These are phyloP conservation scores for Globisporangium yorkense DNA, from an alignment of 352 stramenopile species.

Conservation along the genomic window DNA sequence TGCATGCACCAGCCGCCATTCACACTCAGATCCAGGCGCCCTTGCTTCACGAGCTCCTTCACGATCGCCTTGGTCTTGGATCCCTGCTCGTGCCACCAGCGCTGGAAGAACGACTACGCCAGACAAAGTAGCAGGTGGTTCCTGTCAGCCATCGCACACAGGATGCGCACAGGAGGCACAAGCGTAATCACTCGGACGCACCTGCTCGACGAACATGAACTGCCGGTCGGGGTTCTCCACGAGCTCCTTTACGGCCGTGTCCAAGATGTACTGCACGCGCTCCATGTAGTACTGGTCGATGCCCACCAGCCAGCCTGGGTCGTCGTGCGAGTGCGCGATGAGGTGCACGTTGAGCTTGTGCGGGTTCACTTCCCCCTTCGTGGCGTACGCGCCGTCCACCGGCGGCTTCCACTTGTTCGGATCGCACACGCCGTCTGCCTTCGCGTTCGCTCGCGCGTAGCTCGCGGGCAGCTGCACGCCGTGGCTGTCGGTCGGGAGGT, in stretches of 20 bases:
- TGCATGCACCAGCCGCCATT: slow-evolving; percentile 99
- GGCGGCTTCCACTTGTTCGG: slow-evolving; percentile 64
- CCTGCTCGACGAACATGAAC: slow-evolving; percentile 94
- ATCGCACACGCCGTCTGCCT: slow-evolving; percentile 23
- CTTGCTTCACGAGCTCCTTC: slow-evolving; percentile 85
- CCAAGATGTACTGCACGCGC: slow-evolving; percentile 94
- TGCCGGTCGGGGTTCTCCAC: slow-evolving; percentile 85
- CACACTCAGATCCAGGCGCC: slow-evolving; percentile 90
- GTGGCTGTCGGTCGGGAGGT: slow-evolving; percentile 11
- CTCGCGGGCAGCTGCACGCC: slow-evolving; percentile 2
- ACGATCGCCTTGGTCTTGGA: slow-evolving; percentile 64
- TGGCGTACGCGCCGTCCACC: slow-evolving; percentile 67
- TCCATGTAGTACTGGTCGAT: slow-evolving; percentile 97
- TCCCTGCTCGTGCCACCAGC: slow-evolving; percentile 93
- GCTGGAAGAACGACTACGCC: slow-evolving; percentile 90
- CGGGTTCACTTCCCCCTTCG: slow-evolving; percentile 28
- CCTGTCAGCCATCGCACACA: no score
- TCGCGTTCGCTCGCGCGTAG: not conserved
- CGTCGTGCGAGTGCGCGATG: slow-evolving; percentile 95
- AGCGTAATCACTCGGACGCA: not conserved
- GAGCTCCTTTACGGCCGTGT: slow-evolving; percentile 89
- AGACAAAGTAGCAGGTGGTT: not conserved
- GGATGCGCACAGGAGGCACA: not conserved
- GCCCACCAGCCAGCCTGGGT: slow-evolving; percentile 94
- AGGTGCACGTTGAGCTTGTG: slow-evolving; percentile 95